Conservation (phyloP, 2,329 filamentous ascomycete species). For the Penicillium sp. region DNA sequence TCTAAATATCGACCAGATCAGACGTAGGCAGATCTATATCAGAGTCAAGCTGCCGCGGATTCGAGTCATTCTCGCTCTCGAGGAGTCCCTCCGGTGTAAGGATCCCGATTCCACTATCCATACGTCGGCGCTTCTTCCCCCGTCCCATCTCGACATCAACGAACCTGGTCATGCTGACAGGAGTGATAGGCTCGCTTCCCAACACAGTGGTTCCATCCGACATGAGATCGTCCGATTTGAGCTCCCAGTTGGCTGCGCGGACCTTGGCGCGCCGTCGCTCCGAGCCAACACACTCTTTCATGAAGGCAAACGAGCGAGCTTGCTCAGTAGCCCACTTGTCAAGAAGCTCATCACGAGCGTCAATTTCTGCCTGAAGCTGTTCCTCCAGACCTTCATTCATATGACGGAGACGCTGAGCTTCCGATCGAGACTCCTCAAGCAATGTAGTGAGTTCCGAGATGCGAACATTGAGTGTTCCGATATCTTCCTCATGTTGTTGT, state of each 20-base stretch:
- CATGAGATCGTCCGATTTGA: slow-evolving; percentile 36
- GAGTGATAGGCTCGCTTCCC: slow-evolving; percentile 42
- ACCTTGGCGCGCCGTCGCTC: slow-evolving; percentile 40
- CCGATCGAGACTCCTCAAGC: slow-evolving; percentile 33
- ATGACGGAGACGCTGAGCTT: slow-evolving; percentile 34
- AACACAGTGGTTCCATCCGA: slow-evolving; percentile 24
- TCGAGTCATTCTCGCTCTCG: slow-evolving; percentile 30
- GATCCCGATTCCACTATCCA: slow-evolving; percentile 41
- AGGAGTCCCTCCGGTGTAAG: slow-evolving; percentile 29
- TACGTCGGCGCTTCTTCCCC: slow-evolving; percentile 35
- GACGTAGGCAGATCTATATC: slow-evolving; percentile 22
- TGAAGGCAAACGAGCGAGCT: slow-evolving; percentile 30
- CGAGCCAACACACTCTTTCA: slow-evolving; percentile 36
- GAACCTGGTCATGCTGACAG: slow-evolving; percentile 39
- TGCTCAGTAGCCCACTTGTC: slow-evolving; percentile 34
- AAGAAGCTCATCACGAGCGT: slow-evolving; percentile 32
- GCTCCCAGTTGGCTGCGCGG: slow-evolving; percentile 38
- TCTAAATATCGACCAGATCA: slow-evolving; percentile 22
- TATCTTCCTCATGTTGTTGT: slow-evolving; percentile 31
- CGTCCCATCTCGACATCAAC: slow-evolving; percentile 40
- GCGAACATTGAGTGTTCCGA: slow-evolving; percentile 40
- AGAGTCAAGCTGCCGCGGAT: slow-evolving; percentile 9
- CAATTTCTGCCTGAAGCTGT: slow-evolving; percentile 35
- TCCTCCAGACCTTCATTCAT: slow-evolving; percentile 36
- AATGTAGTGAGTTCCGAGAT: slow-evolving; percentile 40